Conservation (phyloP, 1,139 yeast species). For the Yamadazyma siamensis region DNA sequence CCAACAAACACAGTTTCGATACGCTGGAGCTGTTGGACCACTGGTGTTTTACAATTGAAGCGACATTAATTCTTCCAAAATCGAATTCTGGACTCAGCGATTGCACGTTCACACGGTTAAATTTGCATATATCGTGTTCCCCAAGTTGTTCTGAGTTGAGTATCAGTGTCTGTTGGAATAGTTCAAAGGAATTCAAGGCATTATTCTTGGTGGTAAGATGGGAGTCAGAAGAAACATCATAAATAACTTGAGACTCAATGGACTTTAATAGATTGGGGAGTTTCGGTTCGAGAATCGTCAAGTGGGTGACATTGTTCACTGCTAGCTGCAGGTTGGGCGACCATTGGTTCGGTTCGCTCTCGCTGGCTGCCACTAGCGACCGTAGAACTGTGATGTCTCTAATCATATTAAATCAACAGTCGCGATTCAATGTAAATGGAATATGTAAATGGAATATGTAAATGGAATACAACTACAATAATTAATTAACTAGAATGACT, state of each 20-base stretch:
- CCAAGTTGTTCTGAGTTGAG: constrained; percentile 28
- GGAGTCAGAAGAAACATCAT: constrained; percentile 1
- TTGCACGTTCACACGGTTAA: constrained; percentile 23
- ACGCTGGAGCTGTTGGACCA: constrained; percentile 29
- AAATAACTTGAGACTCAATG: constrained; percentile 15
- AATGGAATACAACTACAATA: no score
- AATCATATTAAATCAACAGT: constrained; percentile 6
- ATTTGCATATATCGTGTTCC: constrained; percentile 27
- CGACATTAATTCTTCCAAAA: constrained; percentile 31
- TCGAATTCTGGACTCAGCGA: constrained; percentile 28
- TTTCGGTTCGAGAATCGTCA: constrained; percentile 38
- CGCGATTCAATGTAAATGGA: background rate
- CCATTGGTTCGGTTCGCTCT: constrained; percentile 32
- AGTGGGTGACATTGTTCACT: constrained; percentile 31
- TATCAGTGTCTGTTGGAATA: constrained; percentile 26
- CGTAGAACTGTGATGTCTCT: constrained; percentile 12
- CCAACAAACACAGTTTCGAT: constrained; percentile 30
- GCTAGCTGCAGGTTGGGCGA: constrained; percentile 38
- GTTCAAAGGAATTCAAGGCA: constrained; percentile 25
- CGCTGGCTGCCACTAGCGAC: constrained; percentile 9
- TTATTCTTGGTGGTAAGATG: constrained; percentile 5
- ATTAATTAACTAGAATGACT: no score
- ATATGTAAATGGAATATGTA: no score
- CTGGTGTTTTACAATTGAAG: constrained; percentile 32
- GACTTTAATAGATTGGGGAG: constrained; percentile 34